Evolutionary conservation across 2,329 filamentous ascomycete species (phyloP), one percentile per base, ranked within the genome.

Genomic region (Celoporthe dispersa): DNA sequence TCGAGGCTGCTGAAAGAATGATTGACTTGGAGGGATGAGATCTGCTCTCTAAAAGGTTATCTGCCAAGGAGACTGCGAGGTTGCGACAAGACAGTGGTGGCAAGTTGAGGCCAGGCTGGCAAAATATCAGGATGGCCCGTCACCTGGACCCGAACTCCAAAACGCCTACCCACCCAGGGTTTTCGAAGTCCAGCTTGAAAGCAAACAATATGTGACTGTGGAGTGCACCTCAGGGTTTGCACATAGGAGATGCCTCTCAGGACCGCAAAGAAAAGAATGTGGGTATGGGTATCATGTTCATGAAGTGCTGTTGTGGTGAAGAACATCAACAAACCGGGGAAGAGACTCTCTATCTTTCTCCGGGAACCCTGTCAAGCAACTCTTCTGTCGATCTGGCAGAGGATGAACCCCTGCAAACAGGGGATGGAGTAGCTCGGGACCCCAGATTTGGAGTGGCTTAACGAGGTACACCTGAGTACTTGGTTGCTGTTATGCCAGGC

Each of bases 41-140:
- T 33, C 39, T 59, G 63, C 16, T 7, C 37, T 25, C 65, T 19
- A 41, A 11, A 35, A 33, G 19, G 8, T 9, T 48, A 53, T 59
- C 33, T 64, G 60, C 25, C 48, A 64, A 64, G 61, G n/a, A 14
- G n/a, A n/a, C n/a, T 59, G 53, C 7, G 28, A 39, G 41, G 51
- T 66, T 64, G 39, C 41, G 48, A 67, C 64, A 11, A 25, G 51
- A 31, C 25, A n/a, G 51, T 71, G 60, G 12, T 64, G 65, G 37
- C 25, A 28, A 25, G 67, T 69, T 71, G 60, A 71, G 71, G 71
- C 69, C 71, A 72, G 69, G 64, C 71, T 72, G 71, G 71, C 71
- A 62, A 67, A 68, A 69, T 71, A 71, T 63, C 69, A 71, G 69
- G 67, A 68, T 44, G 66, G 55, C 59, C 44, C 44, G 59, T 63